Evolutionary conservation across 805 yeast genomes (phyloP), one percentile per base, ranked within the genome.

Genomic region (Candida nanaspora): DNA sequence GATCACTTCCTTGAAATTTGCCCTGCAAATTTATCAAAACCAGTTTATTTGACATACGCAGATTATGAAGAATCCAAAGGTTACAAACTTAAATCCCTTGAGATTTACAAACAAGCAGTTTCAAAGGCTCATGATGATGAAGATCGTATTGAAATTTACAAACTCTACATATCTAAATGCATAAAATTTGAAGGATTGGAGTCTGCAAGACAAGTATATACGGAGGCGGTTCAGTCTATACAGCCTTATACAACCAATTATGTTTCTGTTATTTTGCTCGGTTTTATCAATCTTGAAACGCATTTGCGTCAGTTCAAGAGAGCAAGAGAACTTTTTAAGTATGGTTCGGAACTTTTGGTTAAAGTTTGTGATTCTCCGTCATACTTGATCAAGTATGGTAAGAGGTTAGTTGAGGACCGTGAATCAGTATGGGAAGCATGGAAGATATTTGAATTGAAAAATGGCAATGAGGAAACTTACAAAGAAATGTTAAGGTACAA

Each of bases 401-500:
- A 47, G 16, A 32, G 41, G 21, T 33, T 35, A 21, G 15, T 14
- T 6, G 28, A 32, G 11, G 53, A 51, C 31, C 48, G 55, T 22
- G 57, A 42, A 6, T 29, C 40, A 1, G 53, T 78, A 26, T 87
- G 95, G 95, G 62, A 61, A 1, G 57, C 60, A 23, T 89, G 95
- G 95, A 80, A 80, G 40, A 55, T 65, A 10, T 86, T 88, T 56
- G 98, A 89, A 55, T 56, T 84, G 27, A 67, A 72, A 13, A 49
- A 75, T 56, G 98, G 98, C 4, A 63, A 72, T 43, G 93, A 84
- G 51, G 70, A 68, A 3, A 74, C 83, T 0, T 87, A 74, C 57
- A 86, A 83, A 50, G 82, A 79, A 18, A 81, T 88, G 89, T 56
- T 86, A 20, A 62, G 80, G 35, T 64, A 66, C 45, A 82, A 79